phyloP scores from a whole-genome alignment of 2,329 filamentous ascomycete species.

The Aspergillus ochraceoroseus region DNA sequence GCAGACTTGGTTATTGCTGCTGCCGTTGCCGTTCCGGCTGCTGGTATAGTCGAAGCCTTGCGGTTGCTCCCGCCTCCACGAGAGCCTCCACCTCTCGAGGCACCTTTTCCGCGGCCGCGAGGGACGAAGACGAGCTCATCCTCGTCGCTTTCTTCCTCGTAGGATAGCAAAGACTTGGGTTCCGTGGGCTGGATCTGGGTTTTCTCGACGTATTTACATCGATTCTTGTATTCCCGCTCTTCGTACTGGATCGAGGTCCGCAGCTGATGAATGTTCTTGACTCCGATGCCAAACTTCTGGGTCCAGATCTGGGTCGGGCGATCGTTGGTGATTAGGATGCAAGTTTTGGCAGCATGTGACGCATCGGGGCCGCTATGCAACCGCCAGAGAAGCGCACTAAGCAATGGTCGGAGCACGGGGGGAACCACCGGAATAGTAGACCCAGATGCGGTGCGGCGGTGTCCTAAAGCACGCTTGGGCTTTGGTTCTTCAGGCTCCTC shows the following conservation, averaged over 20 bases:
- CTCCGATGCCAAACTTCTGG: slow-evolving; percentile 46
- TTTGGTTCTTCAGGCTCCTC: slow-evolving; percentile 22
- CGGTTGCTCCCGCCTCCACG: slow-evolving; percentile 29
- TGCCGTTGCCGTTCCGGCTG: too few relatives aligned
- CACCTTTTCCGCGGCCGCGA: slow-evolving; percentile 38
- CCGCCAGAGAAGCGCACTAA: slow-evolving; percentile 46
- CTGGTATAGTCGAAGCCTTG: slow-evolving; percentile 28
- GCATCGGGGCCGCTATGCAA: slow-evolving; percentile 37
- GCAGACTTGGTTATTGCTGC: slow-evolving; percentile 24
- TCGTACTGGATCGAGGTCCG: slow-evolving; percentile 47
- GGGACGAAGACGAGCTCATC: slow-evolving; percentile 47
- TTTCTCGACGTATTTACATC: slow-evolving; percentile 45
- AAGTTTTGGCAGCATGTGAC: slow-evolving; percentile 33
- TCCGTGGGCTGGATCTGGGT: slow-evolving; percentile 34
- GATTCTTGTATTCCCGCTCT: slow-evolving; percentile 44
- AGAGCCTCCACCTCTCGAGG: slow-evolving; percentile 25
- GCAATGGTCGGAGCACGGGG: slow-evolving; percentile 38
- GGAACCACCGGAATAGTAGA: slow-evolving; percentile 40
- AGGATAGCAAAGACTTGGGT: slow-evolving; percentile 44
- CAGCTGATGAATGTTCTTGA: slow-evolving; percentile 47
- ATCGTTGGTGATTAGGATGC: slow-evolving; percentile 45
- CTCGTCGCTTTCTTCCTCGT: slow-evolving; percentile 48
- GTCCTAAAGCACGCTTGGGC: slow-evolving; percentile 22
- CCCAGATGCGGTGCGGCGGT: slow-evolving; percentile 32
- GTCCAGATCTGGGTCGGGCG: slow-evolving; percentile 43